Evolutionary conservation across 371 early-diverging fungal genomes (phyloP), one percentile per base, ranked within the genome.

Genomic region (Gilbertella persicaria): DNA sequence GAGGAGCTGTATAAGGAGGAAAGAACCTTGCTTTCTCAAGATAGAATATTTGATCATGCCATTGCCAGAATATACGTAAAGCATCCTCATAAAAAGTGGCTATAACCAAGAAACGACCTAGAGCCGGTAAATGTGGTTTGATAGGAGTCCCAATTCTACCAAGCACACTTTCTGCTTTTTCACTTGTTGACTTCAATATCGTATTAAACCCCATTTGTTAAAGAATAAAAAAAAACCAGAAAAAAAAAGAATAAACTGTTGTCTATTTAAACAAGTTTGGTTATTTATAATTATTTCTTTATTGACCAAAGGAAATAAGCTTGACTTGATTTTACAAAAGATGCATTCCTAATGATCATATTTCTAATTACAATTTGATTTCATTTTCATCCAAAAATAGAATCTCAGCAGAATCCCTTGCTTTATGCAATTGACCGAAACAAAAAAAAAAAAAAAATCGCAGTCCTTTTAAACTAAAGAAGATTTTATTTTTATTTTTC

Each of bases 121-220:
- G 43, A 4, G 54, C 48, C 19, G 66, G 69, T 38, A 72, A 33
- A 50, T 66, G 44, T 24, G 68, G 68, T 78, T 94, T 97, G 40
- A 97, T 61, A 24, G 93, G 94, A 35, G 78, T 69, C 23, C 88
- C 81, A 37, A 91, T 45, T 57, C 60, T 69, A 53, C 91, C 92
- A 30, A 96, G 68, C 28, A 83, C 29, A 46, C 86, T 83, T 71
- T 97, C 97, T 17, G 88, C 70, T 62, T 87, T 63, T 36, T 64
- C 62, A 52, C 69, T 69, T 33, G 53, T 53, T 16, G 53, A 44
- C 28, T 23, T 53, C 12, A 53, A 17, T 21, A 30, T 42, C 14
- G 45, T 29, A 28, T 14, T 53, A 25, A 43, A 35, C 5, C 44
- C 53, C 53, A 49, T 47, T 35, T 43, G 3, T 7, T 16, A 5